A percentile compares a stretch with the other conserved stretches of the same genome.
Conservation (phyloP, 805 yeast species). For the Wickerhamiella nectarea region DNA sequence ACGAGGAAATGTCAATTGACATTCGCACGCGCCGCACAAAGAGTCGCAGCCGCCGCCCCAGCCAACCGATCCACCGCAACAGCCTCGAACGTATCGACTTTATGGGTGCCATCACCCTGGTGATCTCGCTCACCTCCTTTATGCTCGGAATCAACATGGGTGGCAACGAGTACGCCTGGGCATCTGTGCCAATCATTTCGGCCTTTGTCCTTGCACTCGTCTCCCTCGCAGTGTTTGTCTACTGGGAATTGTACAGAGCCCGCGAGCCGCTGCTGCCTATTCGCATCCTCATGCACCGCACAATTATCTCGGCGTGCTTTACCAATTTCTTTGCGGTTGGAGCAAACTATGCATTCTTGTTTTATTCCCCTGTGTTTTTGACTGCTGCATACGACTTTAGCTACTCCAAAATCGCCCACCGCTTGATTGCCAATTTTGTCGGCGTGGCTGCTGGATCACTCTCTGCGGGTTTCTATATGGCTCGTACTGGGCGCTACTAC, state of each 20-base stretch:
- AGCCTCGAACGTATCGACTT: conserved; percentile 52
- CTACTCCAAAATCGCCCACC: conserved; percentile 65
- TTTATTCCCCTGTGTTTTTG: conserved; percentile 64
- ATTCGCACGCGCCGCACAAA: conserved; percentile 6
- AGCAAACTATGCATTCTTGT: conserved; percentile 49
- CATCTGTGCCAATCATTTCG: conserved; percentile 29
- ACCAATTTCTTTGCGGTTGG: conserved; percentile 61
- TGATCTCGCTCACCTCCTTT: conserved; percentile 41
- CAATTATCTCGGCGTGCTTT: conserved; percentile 51
- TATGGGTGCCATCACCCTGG: conserved; percentile 49
- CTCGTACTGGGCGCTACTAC: conserved; percentile 51
- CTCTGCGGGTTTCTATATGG: conserved; percentile 54
- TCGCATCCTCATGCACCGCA: conserved; percentile 39
- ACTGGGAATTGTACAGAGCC: conserved; percentile 39
- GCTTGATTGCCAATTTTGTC: conserved; percentile 41
- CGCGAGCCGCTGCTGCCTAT: conserved; percentile 58
- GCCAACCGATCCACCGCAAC: conserved; percentile 31
- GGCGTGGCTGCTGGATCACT: conserved; percentile 60
- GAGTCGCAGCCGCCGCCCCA: conserved; percentile 9
- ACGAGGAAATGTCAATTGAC: conserved; percentile 8
- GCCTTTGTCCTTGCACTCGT: conserved; percentile 27
- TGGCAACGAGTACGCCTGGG: conserved; percentile 40
- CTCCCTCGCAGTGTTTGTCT: conserved; percentile 32
- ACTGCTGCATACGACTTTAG: conserved; percentile 46
- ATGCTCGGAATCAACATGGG: conserved; percentile 55